Evolutionary conservation across 2,329 filamentous ascomycete genomes (phyloP).

Genomic region (Pestalotiopsis sp.): DNA sequence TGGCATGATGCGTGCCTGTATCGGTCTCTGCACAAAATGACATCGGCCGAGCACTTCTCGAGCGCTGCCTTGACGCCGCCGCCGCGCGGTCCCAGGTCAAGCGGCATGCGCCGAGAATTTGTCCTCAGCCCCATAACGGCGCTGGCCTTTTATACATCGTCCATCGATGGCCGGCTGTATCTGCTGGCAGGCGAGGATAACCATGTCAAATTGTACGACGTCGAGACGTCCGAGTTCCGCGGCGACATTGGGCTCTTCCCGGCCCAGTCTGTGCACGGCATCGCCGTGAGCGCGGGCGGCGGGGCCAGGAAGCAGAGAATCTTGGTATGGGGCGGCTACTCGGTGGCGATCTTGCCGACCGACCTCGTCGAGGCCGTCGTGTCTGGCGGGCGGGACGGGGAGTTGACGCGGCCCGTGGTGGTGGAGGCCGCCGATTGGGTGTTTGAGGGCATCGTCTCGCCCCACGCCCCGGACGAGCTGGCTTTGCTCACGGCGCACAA

Average conservation of each 20-base stretch:
- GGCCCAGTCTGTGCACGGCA: conserved; percentile 75
- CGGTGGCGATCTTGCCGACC: conserved; percentile 47
- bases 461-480: conserved; percentile 43
- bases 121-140: conserved; percentile 62
- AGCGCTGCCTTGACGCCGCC: neutral
- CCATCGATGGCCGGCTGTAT: conserved; percentile 34
- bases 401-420: conserved; percentile 26
- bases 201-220: conserved; percentile 56
- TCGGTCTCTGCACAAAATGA: neutral
- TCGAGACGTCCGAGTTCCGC: conserved; percentile 36
- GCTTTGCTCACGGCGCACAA: conserved; percentile 87
- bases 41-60: neutral
- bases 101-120: conserved; percentile 31
- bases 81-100: neutral
- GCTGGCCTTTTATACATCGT: conserved; percentile 50
- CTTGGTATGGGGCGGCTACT: conserved; percentile 73
- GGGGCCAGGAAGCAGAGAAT: conserved; percentile 31
- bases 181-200: conserved; percentile 64
- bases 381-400: conserved; percentile 21
- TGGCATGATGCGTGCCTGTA: neutral
- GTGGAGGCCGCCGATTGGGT: conserved; percentile 73
- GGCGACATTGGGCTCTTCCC: conserved; percentile 58
- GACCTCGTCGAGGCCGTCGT: conserved; percentile 38
- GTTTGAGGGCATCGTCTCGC: conserved; percentile 64
- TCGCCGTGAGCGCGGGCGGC: conserved; percentile 46